A percentile compares a stretch with the other conserved stretches of the same genome.
These are phyloP conservation scores for Yarrowia divulgata DNA, from an alignment of 805 yeast genomes.

Conservation along the genomic window DNA sequence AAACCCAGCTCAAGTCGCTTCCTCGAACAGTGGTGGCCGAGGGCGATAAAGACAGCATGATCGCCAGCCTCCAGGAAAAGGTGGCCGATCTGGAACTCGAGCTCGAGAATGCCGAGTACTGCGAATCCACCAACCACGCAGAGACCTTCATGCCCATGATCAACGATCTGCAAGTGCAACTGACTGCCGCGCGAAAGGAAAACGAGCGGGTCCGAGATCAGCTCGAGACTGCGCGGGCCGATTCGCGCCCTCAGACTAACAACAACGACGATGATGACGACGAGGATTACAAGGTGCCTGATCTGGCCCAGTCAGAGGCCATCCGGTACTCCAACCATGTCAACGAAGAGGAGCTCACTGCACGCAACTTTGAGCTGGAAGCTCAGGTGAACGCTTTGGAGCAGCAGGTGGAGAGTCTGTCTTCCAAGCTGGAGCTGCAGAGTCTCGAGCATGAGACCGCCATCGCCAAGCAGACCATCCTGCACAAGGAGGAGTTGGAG, in stretches of 20 bases:
- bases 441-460: conserved; percentile 31
- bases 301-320: conserved; percentile 14
- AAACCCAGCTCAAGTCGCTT: conserved; percentile 24
- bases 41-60: conserved; percentile 28
- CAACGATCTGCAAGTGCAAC: conserved; percentile 32
- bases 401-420: conserved; percentile 19
- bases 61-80: conserved; percentile 26
- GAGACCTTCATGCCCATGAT: conserved; percentile 32
- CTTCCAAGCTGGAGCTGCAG: conserved; percentile 25
- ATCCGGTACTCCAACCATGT: conserved; percentile 21
- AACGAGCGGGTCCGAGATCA: conserved; percentile 25
- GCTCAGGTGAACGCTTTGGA: conserved; percentile 26
- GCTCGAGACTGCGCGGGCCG: conserved; percentile 10
- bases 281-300: conserved; percentile 37
- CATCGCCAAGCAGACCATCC: conserved; percentile 12
- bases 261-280: conserved; percentile 3
- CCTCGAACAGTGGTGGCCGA: conserved; percentile 12
- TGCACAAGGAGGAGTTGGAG: conserved; percentile 44
- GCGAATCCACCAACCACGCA: conserved; percentile 30
- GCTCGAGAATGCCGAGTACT: conserved; percentile 31
- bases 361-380: conserved; percentile 27
- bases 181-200: conserved; percentile 27
- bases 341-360: conserved; percentile 13
- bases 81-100: conserved; percentile 38
- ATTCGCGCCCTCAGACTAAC: not conserved